These are phyloP conservation scores for Coniophora puteana DNA, from an alignment of 1,284 basidiomycete species.

Conservation along the genomic window DNA sequence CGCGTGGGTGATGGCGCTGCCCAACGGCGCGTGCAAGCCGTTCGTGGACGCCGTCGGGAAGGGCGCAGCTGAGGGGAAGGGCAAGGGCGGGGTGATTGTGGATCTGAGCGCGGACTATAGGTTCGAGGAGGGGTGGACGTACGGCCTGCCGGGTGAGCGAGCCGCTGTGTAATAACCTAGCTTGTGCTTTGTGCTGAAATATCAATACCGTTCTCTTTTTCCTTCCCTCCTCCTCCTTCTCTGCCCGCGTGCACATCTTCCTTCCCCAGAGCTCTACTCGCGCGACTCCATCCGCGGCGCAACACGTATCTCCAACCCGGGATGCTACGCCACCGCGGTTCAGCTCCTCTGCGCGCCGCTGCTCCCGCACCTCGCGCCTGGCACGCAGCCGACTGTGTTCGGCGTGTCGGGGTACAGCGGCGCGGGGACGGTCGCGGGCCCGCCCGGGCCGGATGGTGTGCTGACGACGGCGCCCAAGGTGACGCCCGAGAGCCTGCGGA, in stretches of 20 bases:
- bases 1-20: slow-evolving; percentile 97
- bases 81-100: slow-evolving; percentile 73
- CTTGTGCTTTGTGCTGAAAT: slow-evolving; percentile 27
- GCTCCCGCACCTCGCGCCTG: slow-evolving; percentile 64
- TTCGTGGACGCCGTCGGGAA: slow-evolving; percentile 94
- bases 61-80: slow-evolving; percentile 54
- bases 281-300: slow-evolving; percentile 67
- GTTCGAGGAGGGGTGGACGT: slow-evolving; percentile 94
- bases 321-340: slow-evolving; percentile 93
- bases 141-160: slow-evolving; percentile 99
- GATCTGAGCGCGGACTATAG: slow-evolving; percentile 95
- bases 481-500: slow-evolving; percentile 68
- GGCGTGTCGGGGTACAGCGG: slow-evolving; percentile 95
- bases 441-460: slow-evolving; percentile 60
- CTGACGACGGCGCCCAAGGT: slow-evolving; percentile 85
- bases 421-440: slow-evolving; percentile 82
- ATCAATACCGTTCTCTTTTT: slow-evolving; percentile 24
- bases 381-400: slow-evolving; percentile 83
- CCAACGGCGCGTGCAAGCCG: slow-evolving; percentile 95
- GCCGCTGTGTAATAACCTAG: slow-evolving; percentile 30
- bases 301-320: slow-evolving; percentile 93
- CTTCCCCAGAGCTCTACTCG: slow-evolving; percentile 79
- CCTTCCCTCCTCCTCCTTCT: slow-evolving; percentile 20
- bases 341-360: slow-evolving; percentile 93
- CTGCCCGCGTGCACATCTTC: slow-evolving; percentile 10